Conservation (phyloP, 164 flowering plant species). For the Taxillus chinensis region DNA sequence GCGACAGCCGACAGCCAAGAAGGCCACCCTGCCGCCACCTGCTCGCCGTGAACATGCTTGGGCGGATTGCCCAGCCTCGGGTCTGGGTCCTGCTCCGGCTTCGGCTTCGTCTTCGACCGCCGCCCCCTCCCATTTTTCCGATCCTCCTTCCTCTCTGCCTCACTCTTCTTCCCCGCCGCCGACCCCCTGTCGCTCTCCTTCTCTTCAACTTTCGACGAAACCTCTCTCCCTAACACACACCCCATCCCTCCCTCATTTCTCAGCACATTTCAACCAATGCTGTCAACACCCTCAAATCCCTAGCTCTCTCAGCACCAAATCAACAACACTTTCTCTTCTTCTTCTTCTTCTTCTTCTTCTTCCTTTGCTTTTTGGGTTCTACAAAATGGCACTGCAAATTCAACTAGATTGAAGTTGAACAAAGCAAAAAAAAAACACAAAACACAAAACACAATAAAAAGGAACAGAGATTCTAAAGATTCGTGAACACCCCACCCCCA, state of each 20-base stretch:
- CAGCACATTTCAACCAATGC: background rate
- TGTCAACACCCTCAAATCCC: too few relatives aligned
- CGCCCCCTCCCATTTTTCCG: constrained; percentile 14
- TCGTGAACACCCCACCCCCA: constrained; percentile 10
- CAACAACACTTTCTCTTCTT: too few relatives aligned
- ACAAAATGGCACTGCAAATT: too few relatives aligned
- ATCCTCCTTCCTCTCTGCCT: constrained; percentile 18
- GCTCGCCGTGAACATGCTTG: constrained; percentile 51
- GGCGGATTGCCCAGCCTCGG: constrained; percentile 45
- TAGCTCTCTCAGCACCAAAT: too few relatives aligned
- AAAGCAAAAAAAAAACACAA: too few relatives aligned
- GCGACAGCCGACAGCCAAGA: constrained; percentile 59
- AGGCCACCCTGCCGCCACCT: constrained; percentile 67
- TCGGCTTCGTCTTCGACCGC: constrained; percentile 13
- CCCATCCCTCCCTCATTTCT: constrained; percentile 17
- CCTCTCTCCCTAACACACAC: constrained; percentile 19
- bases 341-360: too few relatives aligned
- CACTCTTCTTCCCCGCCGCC: background rate
- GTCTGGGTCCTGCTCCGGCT: constrained; percentile 15
- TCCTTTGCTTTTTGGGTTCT: too few relatives aligned
- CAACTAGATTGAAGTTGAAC: too few relatives aligned
- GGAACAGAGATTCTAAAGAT: background rate
- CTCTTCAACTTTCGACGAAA: constrained; percentile 8
- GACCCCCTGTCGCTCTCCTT: constrained; percentile 7
- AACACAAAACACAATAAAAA: background rate